Conservation (phyloP, 1,284 basidiomycete species). For the Blastosporella zonata region DNA sequence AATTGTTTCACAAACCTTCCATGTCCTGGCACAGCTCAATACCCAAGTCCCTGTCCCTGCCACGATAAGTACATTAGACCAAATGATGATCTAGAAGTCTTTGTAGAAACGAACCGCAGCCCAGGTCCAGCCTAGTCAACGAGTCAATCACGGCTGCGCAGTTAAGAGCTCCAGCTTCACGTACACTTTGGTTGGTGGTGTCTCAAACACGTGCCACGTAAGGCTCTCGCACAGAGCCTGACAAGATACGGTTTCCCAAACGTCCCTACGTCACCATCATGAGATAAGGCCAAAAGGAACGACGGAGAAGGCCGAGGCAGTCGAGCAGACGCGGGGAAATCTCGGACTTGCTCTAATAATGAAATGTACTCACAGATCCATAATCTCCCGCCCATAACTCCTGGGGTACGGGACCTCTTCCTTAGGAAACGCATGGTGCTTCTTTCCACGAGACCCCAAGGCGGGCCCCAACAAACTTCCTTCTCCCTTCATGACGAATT, state of each 20-base stretch:
- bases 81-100: not conserved
- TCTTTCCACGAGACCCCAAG: slow-evolving; percentile 37
- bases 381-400: slow-evolving; percentile 54
- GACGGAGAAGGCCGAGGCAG: not conserved
- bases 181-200: slow-evolving; percentile 58
- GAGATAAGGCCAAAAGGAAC: slow-evolving; percentile 13
- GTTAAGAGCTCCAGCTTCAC: not conserved
- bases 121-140: slow-evolving; percentile 54
- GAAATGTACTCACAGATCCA: slow-evolving; percentile 56
- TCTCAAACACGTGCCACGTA: slow-evolving; percentile 60
- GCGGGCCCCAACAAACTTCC: slow-evolving; percentile 27
- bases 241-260: slow-evolving; percentile 62
- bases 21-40: slow-evolving; percentile 53
- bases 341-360: slow-evolving; percentile 1
- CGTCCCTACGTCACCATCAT: slow-evolving; percentile 45
- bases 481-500: slow-evolving; percentile 50
- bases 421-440: slow-evolving; percentile 50
- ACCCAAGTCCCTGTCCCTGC: slow-evolving; percentile 67
- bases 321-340: not conserved
- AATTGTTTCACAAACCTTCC: slow-evolving; percentile 47
- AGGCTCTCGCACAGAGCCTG: slow-evolving; percentile 51
- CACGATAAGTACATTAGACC: slow-evolving; percentile 4
- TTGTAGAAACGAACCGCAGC: slow-evolving; percentile 50
- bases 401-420: slow-evolving; percentile 63
- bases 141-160: slow-evolving; percentile 5